Percentiles rank a stretch among this genome's conserved stretches.
Conservation (phyloP, 2,329 filamentous ascomycete species). For the Fusarium oxysporum region DNA sequence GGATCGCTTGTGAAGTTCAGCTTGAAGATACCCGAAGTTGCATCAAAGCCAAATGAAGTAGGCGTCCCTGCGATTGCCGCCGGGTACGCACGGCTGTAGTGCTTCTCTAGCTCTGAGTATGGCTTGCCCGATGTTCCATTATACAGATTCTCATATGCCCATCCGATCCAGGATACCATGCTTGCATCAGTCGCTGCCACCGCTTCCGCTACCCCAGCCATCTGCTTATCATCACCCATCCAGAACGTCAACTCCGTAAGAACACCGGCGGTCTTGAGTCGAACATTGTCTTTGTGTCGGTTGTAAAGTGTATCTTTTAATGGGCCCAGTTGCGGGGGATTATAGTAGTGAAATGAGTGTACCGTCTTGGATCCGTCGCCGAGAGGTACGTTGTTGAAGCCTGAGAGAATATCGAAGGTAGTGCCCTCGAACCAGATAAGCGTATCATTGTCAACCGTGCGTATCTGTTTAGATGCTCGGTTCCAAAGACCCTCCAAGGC, state of each 20-base stretch:
- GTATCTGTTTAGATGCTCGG: background rate
- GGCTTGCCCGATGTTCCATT: background rate
- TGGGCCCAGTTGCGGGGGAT: background rate
- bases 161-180: background rate
- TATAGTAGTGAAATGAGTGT: background rate
- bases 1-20: background rate
- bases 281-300: background rate
- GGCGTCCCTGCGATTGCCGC: background rate
- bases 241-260: background rate
- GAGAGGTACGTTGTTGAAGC: background rate
- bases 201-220: background rate
- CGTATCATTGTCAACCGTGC: background rate
- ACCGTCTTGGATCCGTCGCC: background rate
- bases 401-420: background rate
- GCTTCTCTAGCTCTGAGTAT: background rate
- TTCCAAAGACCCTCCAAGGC: background rate
- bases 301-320: accelerated
- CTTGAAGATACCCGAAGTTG: accelerated
- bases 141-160: background rate
- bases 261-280: accelerated
- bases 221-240: background rate
- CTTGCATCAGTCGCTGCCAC: accelerated
- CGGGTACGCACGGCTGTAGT: background rate
- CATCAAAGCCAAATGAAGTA: accelerated
- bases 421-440: background rate